A percentile compares a stretch with the other conserved stretches of the same genome.
Conservation (phyloP, 306 rosid genomes). For the Adenanthera pavonina region DNA sequence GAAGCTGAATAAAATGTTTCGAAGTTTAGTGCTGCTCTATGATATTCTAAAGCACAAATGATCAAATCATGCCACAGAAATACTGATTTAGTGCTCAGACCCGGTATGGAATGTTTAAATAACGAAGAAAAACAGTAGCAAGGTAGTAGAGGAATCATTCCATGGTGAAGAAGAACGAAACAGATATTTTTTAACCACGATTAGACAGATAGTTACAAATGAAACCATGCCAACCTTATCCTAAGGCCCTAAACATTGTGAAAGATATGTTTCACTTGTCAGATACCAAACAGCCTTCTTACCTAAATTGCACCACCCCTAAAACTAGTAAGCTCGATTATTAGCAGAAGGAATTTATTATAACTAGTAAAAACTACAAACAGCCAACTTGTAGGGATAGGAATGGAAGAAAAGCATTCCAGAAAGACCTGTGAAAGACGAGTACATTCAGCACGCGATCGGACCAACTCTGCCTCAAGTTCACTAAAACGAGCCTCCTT, state of each 20-base stretch:
- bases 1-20: background rate
- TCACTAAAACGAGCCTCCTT: conserved; percentile 81
- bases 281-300: background rate
- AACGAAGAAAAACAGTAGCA: background rate
- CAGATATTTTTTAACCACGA: background rate
- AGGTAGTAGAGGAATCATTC: background rate
- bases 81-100: background rate
- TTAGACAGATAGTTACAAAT: background rate
- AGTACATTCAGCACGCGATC: conserved; percentile 64
- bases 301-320: background rate
- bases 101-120: background rate
- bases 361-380: conserved; percentile 6
- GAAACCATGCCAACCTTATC: background rate
- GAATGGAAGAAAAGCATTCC: conserved; percentile 16
- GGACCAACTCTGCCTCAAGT: conserved; percentile 71
- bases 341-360: background rate
- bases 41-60: background rate
- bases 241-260: background rate
- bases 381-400: background rate
- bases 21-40: background rate
- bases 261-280: background rate
- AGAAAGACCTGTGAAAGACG: conserved; percentile 76
- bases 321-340: background rate
- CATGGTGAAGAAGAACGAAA: background rate
- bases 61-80: background rate